Evolutionary conservation across 176 grass and related monocot species (phyloP).

Genomic region (Triticum turgidum): DNA sequence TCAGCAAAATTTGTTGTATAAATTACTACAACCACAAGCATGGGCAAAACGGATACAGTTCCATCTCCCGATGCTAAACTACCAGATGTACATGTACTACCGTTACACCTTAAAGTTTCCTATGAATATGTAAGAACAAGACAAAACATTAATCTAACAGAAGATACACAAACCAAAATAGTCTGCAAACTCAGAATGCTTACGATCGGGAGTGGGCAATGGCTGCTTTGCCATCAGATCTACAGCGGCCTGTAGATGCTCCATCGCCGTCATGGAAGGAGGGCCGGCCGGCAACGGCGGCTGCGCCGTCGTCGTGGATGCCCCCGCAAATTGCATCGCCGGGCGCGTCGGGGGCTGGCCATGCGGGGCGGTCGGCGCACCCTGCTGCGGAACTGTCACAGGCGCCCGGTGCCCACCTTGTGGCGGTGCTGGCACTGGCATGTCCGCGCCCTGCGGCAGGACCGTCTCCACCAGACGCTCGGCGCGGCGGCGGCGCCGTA

Average conservation of each 20-base stretch:
- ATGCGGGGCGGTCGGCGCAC: no score
- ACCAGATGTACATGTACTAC: background rate
- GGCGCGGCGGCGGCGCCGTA: no score
- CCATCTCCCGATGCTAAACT: background rate
- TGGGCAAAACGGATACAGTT: background rate
- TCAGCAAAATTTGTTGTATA: background rate
- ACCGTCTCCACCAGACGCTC: no score
- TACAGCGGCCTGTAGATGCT: background rate
- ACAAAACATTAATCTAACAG: background rate
- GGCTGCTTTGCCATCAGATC: background rate
- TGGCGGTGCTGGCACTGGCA: no score
- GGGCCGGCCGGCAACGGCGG: no score
- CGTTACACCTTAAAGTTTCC: no score
- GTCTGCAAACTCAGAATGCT: slow-evolving; percentile 6
- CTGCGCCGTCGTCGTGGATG: background rate
- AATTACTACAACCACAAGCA: background rate
- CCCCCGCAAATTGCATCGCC: no score
- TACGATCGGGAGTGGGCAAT: slow-evolving; percentile 25
- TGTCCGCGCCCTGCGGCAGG: no score
- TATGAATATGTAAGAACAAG: no score
- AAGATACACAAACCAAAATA: slow-evolving; percentile 44
- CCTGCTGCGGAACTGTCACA: no score
- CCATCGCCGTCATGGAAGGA: background rate
- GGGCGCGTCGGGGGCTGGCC: no score
- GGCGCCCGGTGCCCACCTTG: no score